Percentiles rank a stretch among this genome's conserved stretches.
Evolutionary conservation across 495 filamentous ascomycete species (phyloP).

Genomic region (Terfezia claveryi): DNA sequence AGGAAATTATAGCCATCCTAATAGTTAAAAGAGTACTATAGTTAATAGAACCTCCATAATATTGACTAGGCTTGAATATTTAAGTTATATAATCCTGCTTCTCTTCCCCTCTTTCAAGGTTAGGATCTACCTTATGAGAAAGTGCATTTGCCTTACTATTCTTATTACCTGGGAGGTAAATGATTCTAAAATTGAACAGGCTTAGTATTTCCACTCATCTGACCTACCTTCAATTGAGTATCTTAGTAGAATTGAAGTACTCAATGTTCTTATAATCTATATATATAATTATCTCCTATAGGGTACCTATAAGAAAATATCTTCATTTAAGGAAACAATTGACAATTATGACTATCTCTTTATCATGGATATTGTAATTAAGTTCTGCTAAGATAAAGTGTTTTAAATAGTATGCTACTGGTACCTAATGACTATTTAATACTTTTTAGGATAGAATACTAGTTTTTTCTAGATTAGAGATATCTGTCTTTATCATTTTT

Average conservation of each 20-base stretch:
- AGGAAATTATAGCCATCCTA: no score
- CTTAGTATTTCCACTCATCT: constrained; percentile 1
- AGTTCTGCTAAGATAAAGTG: constrained; percentile 1
- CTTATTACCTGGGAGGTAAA: background rate
- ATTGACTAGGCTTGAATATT: no score
- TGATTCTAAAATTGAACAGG: constrained; percentile 3
- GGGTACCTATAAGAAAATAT: constrained; percentile 8
- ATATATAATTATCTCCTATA: constrained; percentile 5
- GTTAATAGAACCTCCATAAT: no score
- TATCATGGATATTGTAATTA: constrained; percentile 3
- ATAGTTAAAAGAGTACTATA: no score
- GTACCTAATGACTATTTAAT: background rate
- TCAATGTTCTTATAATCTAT: constrained; percentile 15
- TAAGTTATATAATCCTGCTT: no score
- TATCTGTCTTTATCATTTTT: constrained; percentile 2
- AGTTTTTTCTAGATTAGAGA: background rate
- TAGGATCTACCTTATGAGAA: no score
- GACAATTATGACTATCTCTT: constrained; percentile 3
- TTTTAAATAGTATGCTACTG: constrained; percentile 3
- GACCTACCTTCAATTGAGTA: background rate
- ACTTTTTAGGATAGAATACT: background rate
- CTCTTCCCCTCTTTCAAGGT: no score
- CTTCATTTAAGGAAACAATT: constrained; percentile 17
- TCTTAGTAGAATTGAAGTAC: constrained; percentile 11
- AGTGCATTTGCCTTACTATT: background rate